Conservation (phyloP, 2,329 filamentous ascomycete species). For the Aspergillus aculeatus region DNA sequence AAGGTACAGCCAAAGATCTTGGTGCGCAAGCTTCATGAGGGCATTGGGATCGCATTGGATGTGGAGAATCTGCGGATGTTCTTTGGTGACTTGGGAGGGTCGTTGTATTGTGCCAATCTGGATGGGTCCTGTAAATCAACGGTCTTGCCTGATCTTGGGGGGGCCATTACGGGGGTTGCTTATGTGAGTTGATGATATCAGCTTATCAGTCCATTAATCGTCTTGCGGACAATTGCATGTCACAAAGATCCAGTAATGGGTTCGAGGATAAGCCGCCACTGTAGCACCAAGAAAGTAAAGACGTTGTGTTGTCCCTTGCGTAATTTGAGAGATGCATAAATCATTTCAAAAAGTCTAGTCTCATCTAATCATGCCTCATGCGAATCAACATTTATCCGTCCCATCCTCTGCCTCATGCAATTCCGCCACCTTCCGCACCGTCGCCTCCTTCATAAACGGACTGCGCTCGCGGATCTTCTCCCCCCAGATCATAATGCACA, state of each 20-base stretch:
- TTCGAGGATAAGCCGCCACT: too few species aligned
- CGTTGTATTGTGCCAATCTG: slow-evolving; percentile 10
- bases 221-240: too few species aligned
- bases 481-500: slow-evolving; percentile 16
- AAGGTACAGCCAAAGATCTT: slow-evolving; percentile 7
- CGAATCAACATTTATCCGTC: background rate
- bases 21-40: slow-evolving; percentile 16
- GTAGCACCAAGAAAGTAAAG: too few species aligned
- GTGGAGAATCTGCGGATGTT: slow-evolving; percentile 6
- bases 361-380: background rate
- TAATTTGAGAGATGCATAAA: too few species aligned
- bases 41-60: slow-evolving; percentile 13
- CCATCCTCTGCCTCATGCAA: background rate
- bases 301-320: too few species aligned
- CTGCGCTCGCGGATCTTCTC: slow-evolving; percentile 4
- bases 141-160: slow-evolving; percentile 5
- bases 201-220: too few species aligned
- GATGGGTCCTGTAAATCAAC: slow-evolving; percentile 14
- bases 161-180: background rate
- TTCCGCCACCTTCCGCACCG: slow-evolving; percentile 5
- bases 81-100: slow-evolving; percentile 14
- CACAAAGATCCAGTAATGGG: too few species aligned
- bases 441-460: slow-evolving; percentile 9
- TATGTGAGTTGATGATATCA: too few species aligned
- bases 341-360: background rate